A percentile compares a stretch with the other conserved stretches of the same genome.
These are phyloP conservation scores for Penicillium salamii DNA, from an alignment of 495 filamentous ascomycete genomes.

Conservation along the genomic window DNA sequence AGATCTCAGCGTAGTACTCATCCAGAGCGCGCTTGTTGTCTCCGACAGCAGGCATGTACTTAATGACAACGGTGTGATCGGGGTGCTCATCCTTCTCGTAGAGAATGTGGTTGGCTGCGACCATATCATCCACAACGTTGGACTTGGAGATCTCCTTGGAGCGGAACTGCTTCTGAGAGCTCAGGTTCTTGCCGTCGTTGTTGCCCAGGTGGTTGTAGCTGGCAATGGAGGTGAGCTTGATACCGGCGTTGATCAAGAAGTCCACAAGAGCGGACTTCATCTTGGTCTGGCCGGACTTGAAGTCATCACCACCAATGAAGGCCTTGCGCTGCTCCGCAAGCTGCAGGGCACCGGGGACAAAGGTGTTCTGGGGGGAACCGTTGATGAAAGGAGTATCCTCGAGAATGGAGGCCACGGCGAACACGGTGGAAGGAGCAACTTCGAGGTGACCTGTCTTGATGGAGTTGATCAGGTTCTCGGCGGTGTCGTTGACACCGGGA, in stretches of 20 bases:
- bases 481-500: constrained; percentile 90
- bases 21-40: constrained; percentile 99
- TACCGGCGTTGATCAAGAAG: constrained; percentile 97
- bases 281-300: constrained; percentile 99
- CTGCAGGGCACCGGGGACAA: constrained; percentile 87
- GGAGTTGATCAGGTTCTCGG: constrained; percentile 84
- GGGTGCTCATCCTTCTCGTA: constrained; percentile 87
- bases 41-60: constrained; percentile 98
- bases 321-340: constrained; percentile 84
- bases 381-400: constrained; percentile 97
- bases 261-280: constrained; percentile 99
- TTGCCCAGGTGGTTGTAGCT: constrained; percentile 99
- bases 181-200: constrained; percentile 98
- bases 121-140: constrained; percentile 99
- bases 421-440: constrained; percentile 90
- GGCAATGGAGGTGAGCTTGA: constrained; percentile 98
- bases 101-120: constrained; percentile 86
- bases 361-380: constrained; percentile 98
- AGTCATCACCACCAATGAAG: constrained; percentile 98
- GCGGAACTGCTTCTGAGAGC: constrained; percentile 95
- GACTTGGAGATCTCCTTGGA: constrained; percentile 99
- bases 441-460: constrained; percentile 85
- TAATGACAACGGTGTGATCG: constrained; percentile 88
- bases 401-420: constrained; percentile 89
- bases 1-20: constrained; percentile 99